phyloP scores from a whole-genome alignment of 768 basidiomycete species.

The Scleroderma citrinum region DNA sequence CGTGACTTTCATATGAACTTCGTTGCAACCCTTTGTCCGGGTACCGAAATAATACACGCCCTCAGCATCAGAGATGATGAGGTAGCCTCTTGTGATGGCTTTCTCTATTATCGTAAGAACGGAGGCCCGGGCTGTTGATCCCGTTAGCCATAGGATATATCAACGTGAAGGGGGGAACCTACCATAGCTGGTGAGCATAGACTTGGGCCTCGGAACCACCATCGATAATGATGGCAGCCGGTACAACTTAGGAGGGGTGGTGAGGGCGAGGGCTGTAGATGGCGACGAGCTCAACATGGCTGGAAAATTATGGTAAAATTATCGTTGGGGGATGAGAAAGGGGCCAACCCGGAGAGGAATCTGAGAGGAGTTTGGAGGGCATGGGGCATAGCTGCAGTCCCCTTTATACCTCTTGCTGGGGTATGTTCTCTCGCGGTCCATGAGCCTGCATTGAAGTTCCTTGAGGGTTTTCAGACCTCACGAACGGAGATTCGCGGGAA shows the following conservation, averaged over 20 bases:
- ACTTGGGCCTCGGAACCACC: constrained; percentile 23
- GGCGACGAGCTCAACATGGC: constrained; percentile 27
- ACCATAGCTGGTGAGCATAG: constrained; percentile 25
- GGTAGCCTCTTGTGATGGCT: constrained; percentile 52
- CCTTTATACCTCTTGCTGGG: constrained; percentile 27
- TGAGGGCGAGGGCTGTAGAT: constrained; percentile 25
- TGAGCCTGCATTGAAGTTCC: constrained; percentile 17
- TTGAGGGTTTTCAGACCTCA: constrained; percentile 16
- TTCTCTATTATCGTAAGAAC: constrained; percentile 53
- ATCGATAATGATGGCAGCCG: constrained; percentile 28
- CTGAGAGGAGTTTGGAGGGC: constrained; percentile 3
- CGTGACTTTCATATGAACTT: constrained; percentile 50
- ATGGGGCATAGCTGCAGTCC: constrained; percentile 12
- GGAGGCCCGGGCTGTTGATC: constrained; percentile 47
- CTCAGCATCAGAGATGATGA: constrained; percentile 57
- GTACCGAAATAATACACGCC: constrained; percentile 56
- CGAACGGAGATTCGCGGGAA: constrained; percentile 31
- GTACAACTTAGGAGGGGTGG: constrained; percentile 29
- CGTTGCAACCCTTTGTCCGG: constrained; percentile 53
- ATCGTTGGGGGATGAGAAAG: constrained; percentile 2
- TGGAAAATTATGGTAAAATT: background rate
- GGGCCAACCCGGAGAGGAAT: background rate
- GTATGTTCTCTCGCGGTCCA: background rate
- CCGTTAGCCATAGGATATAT: constrained; percentile 3
- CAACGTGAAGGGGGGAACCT: background rate